These are phyloP conservation scores for Teunomyces stri DNA, from an alignment of 805 yeast species.

Conservation along the genomic window DNA sequence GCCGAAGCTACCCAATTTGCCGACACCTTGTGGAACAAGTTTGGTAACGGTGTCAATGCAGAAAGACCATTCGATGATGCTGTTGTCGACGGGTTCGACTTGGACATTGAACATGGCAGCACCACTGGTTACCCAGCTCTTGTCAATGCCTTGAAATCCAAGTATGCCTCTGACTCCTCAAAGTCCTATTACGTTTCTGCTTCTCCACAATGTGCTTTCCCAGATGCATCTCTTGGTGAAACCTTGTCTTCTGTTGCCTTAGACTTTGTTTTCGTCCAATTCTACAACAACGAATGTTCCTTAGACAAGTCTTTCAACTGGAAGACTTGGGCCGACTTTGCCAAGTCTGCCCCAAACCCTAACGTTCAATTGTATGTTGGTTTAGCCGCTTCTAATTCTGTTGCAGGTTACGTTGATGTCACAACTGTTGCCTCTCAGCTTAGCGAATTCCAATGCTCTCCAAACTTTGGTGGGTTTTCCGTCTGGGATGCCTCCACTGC, in stretches of 20 bases:
- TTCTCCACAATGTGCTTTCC: constrained; percentile 41
- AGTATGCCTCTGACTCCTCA: constrained; percentile 23
- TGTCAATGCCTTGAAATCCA: constrained; percentile 21
- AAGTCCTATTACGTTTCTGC: constrained; percentile 31
- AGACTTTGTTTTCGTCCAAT: constrained; percentile 40
- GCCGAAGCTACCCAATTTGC: constrained; percentile 58
- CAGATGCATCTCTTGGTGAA: constrained; percentile 37
- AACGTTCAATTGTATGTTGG: constrained; percentile 33
- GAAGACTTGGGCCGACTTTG: constrained; percentile 34
- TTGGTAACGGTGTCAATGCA: constrained; percentile 21
- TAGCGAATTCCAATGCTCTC: constrained; percentile 11
- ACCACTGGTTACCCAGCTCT: constrained; percentile 26
- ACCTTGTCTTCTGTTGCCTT: constrained; percentile 21
- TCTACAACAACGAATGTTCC: constrained; percentile 36
- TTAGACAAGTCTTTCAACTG: constrained; percentile 31
- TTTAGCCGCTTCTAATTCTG: constrained; percentile 30
- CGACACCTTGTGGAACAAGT: constrained; percentile 38
- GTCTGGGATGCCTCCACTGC: constrained; percentile 82
- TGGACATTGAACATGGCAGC: constrained; percentile 22
- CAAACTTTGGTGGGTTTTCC: constrained; percentile 65
- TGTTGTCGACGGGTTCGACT: constrained; percentile 33
- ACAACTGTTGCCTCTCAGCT: constrained; percentile 18
- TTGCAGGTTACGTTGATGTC: constrained; percentile 30
- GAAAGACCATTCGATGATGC: constrained; percentile 9
- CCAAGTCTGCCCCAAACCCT: constrained; percentile 29